These are phyloP conservation scores for Dalbergia cochinchinensis DNA, from an alignment of 306 rosid genomes.

Conservation along the genomic window DNA sequence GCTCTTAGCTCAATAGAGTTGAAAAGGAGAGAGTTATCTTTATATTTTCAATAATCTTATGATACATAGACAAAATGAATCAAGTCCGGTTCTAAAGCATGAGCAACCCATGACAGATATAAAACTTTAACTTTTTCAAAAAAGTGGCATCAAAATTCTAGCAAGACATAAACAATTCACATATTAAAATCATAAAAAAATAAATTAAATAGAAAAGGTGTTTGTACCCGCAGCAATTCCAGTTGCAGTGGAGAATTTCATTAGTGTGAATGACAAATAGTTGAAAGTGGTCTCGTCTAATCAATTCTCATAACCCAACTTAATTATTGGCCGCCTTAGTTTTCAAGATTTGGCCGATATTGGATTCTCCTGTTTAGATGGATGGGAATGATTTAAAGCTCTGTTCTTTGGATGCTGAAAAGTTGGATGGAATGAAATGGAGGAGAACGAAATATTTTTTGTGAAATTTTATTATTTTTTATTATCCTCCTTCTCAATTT, in stretches of 20 bases:
- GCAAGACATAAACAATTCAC: neutral
- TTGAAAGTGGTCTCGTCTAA: neutral
- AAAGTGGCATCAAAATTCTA: neutral
- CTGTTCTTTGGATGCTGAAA: no score
- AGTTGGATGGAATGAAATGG: no score
- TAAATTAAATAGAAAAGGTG: neutral
- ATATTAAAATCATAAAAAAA: neutral
- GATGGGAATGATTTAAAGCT: no score
- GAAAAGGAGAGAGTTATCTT: neutral
- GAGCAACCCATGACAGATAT: neutral
- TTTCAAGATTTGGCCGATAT: no score
- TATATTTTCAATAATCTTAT: neutral
- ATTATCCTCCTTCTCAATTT: no score
- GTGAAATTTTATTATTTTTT: no score
- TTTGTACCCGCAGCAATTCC: neutral
- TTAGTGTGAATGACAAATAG: neutral
- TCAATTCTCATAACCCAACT: neutral
- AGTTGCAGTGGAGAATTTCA: neutral
- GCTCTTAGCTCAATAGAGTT: neutral
- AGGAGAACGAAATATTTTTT: no score
- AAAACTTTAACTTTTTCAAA: neutral
- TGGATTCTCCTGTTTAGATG: neutral
- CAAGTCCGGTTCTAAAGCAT: neutral
- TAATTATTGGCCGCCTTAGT: neutral
- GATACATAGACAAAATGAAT: constrained; percentile 4